Evolutionary conservation across 768 basidiomycete genomes (phyloP), one percentile per base, ranked within the genome.

Genomic region (Lactarius tabidus): DNA sequence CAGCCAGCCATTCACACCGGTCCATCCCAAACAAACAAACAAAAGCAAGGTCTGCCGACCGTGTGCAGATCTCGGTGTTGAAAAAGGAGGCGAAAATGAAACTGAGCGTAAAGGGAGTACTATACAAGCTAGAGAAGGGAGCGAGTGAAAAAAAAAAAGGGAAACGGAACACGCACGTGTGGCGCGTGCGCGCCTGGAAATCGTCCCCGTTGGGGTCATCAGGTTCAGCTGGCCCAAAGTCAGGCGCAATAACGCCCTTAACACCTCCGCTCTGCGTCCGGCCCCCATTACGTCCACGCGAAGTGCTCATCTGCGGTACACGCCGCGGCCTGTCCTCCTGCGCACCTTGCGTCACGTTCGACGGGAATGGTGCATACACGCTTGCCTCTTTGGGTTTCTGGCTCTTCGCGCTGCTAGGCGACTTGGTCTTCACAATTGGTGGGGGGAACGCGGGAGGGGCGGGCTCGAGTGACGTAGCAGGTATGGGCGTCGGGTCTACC

Each of bases 191-290:
- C 88, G 91, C 71, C 84, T 87, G n/a, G n/a, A n/a, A n/a, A n/a
- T n/a, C n/a, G n/a, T n/a, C n/a, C n/a, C n/a, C n/a, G n/a, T n/a
- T n/a, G n/a, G n/a, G n/a, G n/a, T n/a, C n/a, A n/a, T n/a, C n/a
- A n/a, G n/a, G n/a, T n/a, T n/a, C n/a, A n/a, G n/a, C n/a, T n/a
- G n/a, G n/a, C n/a, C n/a, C n/a, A n/a, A n/a, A n/a, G n/a, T n/a
- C n/a, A n/a, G n/a, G n/a, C n/a, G n/a, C n/a, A n/a, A n/a, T n/a
- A n/a, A n/a, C n/a, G n/a, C n/a, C n/a, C n/a, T n/a, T n/a, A 35
- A 93, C 89, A 23, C 91, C 91, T 2, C 90, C 90, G 71, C 90
- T 93, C 77, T 91, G 89, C 67, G 91, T 93, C 77, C 90, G 79
- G 41, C 91, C 91, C 2, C 91, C 90, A 74, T 92, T 89, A 64